Base-by-base conservation (phyloP, 805 yeast species). In the Suhomyces faveliae region DNA sequence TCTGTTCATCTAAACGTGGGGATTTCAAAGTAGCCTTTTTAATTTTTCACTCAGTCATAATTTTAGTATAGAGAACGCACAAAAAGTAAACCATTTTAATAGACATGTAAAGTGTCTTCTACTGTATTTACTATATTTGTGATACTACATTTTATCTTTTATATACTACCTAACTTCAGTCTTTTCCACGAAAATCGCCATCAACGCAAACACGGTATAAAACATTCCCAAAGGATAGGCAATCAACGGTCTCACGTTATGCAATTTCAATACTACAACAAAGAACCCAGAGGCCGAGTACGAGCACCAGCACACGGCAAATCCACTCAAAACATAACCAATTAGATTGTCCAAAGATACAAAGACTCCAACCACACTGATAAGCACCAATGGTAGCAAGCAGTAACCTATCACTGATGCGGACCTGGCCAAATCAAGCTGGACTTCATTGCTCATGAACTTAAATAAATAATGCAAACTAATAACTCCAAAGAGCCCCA, bases 381-480 rank as follows among this genome's bases (percentile, higher is more conserved):
- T 74, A 20, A 83, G 76, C 27, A 92, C 97, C 50, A 94, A 72
- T 1, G 99, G 99, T 48, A 94, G 74, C 60, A 94, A 74, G 63
- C 98, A 92, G 69, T 94, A 94, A 2, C 99, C 99, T 43, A 94
- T 74, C 10, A 92, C 96, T 5, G 96, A 85, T 8, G 97, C 94
- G 0, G 97, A 88, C 54, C 92, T 80, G 35, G 77, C 62, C 50
- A 83, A 68, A 52, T 80, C 85, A 38, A 80, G 68, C n/a, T 73
- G 70, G 40, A 75, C 76, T 39, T 71, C 73, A 47, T 78, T 79
- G 48, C 96, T 83, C 99, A 94, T 94, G 52, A 89, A 74, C 63
- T 87, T 90, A 65, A 95, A 86, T 50, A 94, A 73, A 57, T 80
- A 80, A 67, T 91, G 97, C 54, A 90, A 79, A 25, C 96, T 83